These are phyloP conservation scores for Daldinia vernicosa DNA, from an alignment of 495 filamentous ascomycete genomes.

Conservation along the genomic window DNA sequence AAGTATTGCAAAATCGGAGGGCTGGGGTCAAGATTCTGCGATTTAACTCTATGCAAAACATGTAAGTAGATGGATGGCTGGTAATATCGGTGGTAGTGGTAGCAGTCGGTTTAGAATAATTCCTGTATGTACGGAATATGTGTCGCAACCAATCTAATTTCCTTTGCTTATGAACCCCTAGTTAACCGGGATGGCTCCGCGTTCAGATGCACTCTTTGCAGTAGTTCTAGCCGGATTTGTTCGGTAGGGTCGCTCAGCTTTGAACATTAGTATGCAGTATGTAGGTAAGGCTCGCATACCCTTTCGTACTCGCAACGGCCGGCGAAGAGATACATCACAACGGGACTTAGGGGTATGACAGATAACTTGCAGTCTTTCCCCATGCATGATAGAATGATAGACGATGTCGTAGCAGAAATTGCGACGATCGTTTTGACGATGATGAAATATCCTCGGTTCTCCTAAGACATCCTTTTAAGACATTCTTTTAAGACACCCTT, in stretches of 20 bases:
- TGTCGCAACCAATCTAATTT: constrained; percentile 14
- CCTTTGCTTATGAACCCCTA: constrained; percentile 2
- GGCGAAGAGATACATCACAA: constrained; percentile 6
- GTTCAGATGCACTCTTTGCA: constrained; percentile 17
- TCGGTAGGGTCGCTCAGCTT: background rate
- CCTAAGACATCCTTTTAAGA: background rate
- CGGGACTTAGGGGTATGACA: background rate
- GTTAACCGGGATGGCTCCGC: constrained; percentile 25
- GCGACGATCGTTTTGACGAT: constrained; percentile 5
- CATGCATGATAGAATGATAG: constrained; percentile 10
- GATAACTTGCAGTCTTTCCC: constrained; percentile 19
- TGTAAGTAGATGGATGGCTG: constrained; percentile 1
- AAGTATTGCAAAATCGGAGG: background rate
- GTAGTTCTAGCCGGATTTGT: constrained; percentile 17
- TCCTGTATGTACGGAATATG: no score
- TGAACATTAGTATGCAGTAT: background rate
- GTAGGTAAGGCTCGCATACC: background rate
- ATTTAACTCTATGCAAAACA: background rate
- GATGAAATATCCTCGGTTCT: background rate
- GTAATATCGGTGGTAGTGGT: constrained; percentile 6
- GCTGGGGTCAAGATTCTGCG: constrained; percentile 1
- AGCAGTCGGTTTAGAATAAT: constrained; percentile 3
- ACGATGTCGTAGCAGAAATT: constrained; percentile 9
- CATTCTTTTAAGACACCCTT: constrained; percentile 1
- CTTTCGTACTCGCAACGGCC: constrained; percentile 10